Evolutionary conservation across 176 grass and related monocot genomes (phyloP), one percentile per base, ranked within the genome.

Genomic region (Paspalum vaginatum): DNA sequence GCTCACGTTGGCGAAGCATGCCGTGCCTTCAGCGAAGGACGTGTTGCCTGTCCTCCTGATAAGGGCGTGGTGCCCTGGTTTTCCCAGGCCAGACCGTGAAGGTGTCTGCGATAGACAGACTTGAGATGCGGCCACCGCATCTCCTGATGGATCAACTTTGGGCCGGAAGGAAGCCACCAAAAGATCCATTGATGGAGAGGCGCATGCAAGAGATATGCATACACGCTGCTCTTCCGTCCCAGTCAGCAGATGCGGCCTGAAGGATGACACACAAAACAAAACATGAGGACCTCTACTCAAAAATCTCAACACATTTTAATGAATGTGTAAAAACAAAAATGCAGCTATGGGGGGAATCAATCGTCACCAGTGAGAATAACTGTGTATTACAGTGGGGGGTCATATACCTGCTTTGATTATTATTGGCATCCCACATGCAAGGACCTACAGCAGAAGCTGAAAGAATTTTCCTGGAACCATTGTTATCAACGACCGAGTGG

Each of bases 131-230:
- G 22, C 11, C 24, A 5, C 57, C 11, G 2, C 15, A 44, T 87
- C 83, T 76, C 68, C 52, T 63, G 37, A 86, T 44, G 61, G 7
- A 5, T 81, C 81, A 64, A 90, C 83, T 77, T 83, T 93, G 61
- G 90, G 88, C 3, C 92, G 90, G 81, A 85, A 98, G 78, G 92
- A 85, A 84, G 90, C 95, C 76, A 98, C 92, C 69, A 89, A 17
- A 5, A 75, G 20, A 61, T 92, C 90, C 14, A 61, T 70, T 48
- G 81, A 84, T 20, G 22, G 37, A 14, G 81, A 53, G 9, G n/a
- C 17, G 41, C 77, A 87, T 13, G 95, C 95, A 78, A 98, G 87
- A 26, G 95, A 91, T 16, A 98, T 89, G 55, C 95, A 98, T 38
- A 97, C 76, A 5, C 54, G 77, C 51, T 78, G 70, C 70, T 55